phyloP scores from a whole-genome alignment of 441 rosid species.

The Metrosideros polymorpha region DNA sequence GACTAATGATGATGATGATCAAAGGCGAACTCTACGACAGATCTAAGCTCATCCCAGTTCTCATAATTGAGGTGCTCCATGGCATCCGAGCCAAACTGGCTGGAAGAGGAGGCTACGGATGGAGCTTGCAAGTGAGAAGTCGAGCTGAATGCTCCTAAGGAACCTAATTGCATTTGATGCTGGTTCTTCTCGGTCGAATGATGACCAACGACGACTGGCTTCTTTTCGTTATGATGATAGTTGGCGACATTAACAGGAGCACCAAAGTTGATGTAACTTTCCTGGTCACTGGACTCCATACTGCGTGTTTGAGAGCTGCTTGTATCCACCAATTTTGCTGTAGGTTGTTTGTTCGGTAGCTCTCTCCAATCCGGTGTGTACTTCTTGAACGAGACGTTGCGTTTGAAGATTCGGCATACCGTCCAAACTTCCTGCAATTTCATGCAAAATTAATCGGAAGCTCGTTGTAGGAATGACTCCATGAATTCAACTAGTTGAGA shows the following conservation, averaged over 20 bases:
- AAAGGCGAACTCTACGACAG: constrained; percentile 57
- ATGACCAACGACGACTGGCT: constrained; percentile 3
- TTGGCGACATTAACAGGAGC: constrained; percentile 5
- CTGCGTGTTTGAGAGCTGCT: constrained; percentile 16
- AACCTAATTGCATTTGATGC: neutral
- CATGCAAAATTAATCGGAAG: neutral
- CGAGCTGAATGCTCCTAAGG: constrained; percentile 7
- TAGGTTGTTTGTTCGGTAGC: constrained; percentile 21
- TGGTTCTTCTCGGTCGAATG: constrained; percentile 15
- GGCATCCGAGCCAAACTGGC: constrained; percentile 10
- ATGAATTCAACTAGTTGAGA: neutral
- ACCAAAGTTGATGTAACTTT: constrained; percentile 43
- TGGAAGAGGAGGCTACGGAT: constrained; percentile 28
- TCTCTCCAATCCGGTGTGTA: constrained; percentile 54
- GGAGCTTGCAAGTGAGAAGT: constrained; percentile 9
- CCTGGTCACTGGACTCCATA: constrained; percentile 12
- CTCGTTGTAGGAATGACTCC: neutral
- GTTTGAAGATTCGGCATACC: constrained; percentile 64
- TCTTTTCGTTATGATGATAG: constrained; percentile 14
- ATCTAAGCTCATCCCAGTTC: constrained; percentile 77
- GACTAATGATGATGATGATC: constrained; percentile 6
- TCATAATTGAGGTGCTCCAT: constrained; percentile 22
- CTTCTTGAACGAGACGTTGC: constrained; percentile 36
- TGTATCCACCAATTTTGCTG: neutral
- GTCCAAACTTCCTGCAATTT: constrained; percentile 80